Evolutionary conservation across 1,139 yeast species (phyloP), one percentile per base, ranked within the genome.

Genomic region (Yamadazyma triangularis): DNA sequence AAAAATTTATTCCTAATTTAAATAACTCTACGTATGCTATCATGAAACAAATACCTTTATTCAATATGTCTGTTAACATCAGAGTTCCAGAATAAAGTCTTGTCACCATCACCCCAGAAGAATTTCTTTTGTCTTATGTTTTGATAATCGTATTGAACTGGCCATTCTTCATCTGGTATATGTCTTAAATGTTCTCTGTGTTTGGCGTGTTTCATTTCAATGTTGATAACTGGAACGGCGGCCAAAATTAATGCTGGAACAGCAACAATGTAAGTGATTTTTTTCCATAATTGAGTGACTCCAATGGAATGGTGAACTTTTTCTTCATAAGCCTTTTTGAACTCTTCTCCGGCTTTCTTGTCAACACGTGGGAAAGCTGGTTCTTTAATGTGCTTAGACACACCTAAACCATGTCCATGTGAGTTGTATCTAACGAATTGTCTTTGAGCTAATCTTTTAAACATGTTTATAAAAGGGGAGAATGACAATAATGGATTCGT

Each of bases 21-120:
- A n/a, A n/a, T n/a, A n/a, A n/a, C n/a, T n/a, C 12, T 25, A 15
- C n/a, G 27, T 11, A 25, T 11, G 8, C 27, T 15, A 13, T 6
- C 5, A 14, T 14, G n/a, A 13, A 14, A 28, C n/a, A n/a, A n/a
- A n/a, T n/a, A n/a, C n/a, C n/a, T 52, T 30, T 40, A 33, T 50
- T 60, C 70, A 50, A 82, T 66, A 72, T 85, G 84, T 75, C 95
- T 84, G 83, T 91, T 91, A 58, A 86, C 76, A 53, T 78, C 84
- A 36, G 84, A 71, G 72, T 87, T 88, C 98, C 98, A 91, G 83
- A 91, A 91, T 58, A 84, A 70, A 43, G 97, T 87, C 76, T 86
- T 80, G 73, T 88, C 95, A 58, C 98, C 97, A 58, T 91, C 89
- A 56, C 97, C 97, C 97, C 97, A 91, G 81, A 87, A 89, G 77